Base-by-base conservation (phyloP, 2,329 filamentous ascomycete species). In the Hysterium pulicare region DNA sequence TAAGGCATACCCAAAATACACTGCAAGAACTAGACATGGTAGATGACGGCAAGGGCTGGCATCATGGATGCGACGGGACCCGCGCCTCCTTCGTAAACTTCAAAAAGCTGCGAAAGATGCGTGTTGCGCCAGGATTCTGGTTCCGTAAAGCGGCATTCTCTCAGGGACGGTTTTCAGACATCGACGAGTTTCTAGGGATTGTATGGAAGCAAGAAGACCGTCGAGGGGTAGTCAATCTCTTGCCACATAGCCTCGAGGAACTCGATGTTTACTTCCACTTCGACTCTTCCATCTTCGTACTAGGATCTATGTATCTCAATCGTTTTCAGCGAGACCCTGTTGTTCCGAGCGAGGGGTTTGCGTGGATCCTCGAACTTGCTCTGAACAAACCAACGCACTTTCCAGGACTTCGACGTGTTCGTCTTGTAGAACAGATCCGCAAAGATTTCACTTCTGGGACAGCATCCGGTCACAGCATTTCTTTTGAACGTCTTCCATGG, bases 361-460 rank as follows among this genome's bases (percentile, higher is more conserved):
- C 11, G 19, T 37, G 34, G 34, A 20, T 37, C 34, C 34, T n/a
- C 3, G 34, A 37, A 37, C 34, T 37, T 21, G 34, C 34, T 3
- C 22, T 16, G 8, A 13, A 21, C 21, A 37, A 37, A 16, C 5
- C 34, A 5, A 23, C 34, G 9, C 10, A 11, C 20, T 37, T 37
- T 21, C 34, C 34, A 8, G 3, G 11, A 8, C 34, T 37, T 21
- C 34, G 19, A 17, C n/a, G 4, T 21, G 34, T 37, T 19, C 16
- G 20, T 13, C 17, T 23, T 7, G 16, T 13, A 3, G 34, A 37
- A 16, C 34, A 37, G 11, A 3, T 37, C 9, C n/a, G n/a, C n/a
- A n/a, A n/a, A n/a, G n/a, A n/a, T n/a, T 6, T 13, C 17, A 37
- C 34, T 13, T n/a, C n/a, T n/a, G 34, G 34, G 19, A n/a, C 16